A percentile compares a stretch with the other conserved stretches of the same genome.
Evolutionary conservation across 768 basidiomycete species (phyloP).

Genomic region (Amanita fuliginea): DNA sequence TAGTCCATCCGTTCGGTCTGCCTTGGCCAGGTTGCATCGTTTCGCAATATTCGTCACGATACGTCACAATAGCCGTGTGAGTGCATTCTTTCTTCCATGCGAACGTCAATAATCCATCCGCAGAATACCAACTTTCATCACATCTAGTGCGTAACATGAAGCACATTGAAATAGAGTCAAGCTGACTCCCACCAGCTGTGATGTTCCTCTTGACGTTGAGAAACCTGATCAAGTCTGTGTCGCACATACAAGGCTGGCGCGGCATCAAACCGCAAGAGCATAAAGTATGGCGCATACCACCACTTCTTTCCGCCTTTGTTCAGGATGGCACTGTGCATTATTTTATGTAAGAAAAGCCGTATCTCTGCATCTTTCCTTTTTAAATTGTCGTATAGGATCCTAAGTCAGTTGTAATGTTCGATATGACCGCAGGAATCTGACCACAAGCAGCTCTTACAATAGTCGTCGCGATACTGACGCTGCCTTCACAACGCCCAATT

Average conservation of each 20-base stretch:
- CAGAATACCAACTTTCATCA: neutral
- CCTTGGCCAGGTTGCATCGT: neutral
- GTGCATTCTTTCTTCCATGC: neutral
- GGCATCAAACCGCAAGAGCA: neutral
- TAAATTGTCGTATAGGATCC: neutral
- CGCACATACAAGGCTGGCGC: neutral
- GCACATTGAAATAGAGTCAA: neutral
- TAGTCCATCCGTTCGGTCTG: neutral
- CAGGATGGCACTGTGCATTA: neutral
- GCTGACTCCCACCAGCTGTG: neutral
- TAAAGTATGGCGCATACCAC: neutral
- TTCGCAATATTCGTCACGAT: neutral
- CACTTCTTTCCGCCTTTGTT: neutral
- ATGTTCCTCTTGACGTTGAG: neutral
- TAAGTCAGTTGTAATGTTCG: neutral
- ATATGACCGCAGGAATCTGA: neutral
- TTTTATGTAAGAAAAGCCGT: neutral
- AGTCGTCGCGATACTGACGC: neutral
- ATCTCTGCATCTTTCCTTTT: neutral
- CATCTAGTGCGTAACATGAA: neutral
- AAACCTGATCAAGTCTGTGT: neutral
- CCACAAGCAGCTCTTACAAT: neutral
- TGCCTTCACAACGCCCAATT: neutral
- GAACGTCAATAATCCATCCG: neutral
- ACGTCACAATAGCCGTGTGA: neutral